Evolutionary conservation across 2,329 filamentous ascomycete species (phyloP), one percentile per base, ranked within the genome.

Genomic region (Stenocarpella maydis): DNA sequence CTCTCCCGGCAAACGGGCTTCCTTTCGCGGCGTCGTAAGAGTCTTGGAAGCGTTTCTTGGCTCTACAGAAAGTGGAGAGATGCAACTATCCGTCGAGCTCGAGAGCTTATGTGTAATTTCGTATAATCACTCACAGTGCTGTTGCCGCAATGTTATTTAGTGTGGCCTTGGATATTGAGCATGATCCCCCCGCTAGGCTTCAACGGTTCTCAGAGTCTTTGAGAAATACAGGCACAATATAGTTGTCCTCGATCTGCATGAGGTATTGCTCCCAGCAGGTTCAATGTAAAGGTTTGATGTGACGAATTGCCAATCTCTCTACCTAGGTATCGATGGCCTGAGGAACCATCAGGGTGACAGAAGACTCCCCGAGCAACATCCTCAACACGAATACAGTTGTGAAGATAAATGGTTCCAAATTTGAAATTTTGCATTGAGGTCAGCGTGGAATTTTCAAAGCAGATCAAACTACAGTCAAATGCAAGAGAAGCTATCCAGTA

Each of bases 1-100:
- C 58, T 47, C 19, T 47, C 17, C 58, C 58, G 58, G 58, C 41
- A 47, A 61, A 47, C 41, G 58, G 58, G n/a, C 58, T 61, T 61
- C 58, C 58, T 61, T 61, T 61, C 58, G 41, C 41, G 58, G 58
- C 58, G 4, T 61, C 41, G 41, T 2, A 61, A 61, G 45, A 61
- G 58, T 61, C 58, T 61, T 61, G 58, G 58, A 61, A 61, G 41
- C 26, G 0, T 37, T 34, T 34, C 58, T 61, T 61, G 58, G 58
- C 58, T 47, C 24, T 1, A 21, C 19, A 21, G 47, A 39, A 61
- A 61, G 55, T 61, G 55, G 55, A 61, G 55, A 10, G 58, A 37
- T 47, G 58, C 19, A 61, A 47, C 39, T 61, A 26, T 19, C 3
- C 12, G 41, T 61, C 12, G 26, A 21, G 14, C n/a, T 61, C n/a